A percentile compares a stretch with the other conserved stretches of the same genome.
These are phyloP conservation scores for Leccinellum rugosiceps DNA, from an alignment of 768 basidiomycete species.

Conservation along the genomic window DNA sequence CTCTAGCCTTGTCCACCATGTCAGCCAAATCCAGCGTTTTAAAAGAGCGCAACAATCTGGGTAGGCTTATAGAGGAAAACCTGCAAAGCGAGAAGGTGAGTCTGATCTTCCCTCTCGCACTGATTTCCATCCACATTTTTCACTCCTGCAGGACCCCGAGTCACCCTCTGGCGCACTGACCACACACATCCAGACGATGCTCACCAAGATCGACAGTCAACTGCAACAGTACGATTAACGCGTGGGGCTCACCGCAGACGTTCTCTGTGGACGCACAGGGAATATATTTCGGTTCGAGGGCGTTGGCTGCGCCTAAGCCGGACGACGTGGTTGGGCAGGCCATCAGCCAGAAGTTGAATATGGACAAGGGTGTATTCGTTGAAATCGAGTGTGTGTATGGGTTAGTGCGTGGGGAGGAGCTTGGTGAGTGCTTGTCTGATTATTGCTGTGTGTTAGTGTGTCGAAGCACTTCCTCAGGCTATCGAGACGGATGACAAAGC, in stretches of 20 bases:
- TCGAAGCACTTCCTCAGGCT: slow-evolving; percentile 39
- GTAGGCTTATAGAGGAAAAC: slow-evolving; percentile 89
- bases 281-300: slow-evolving; percentile 82
- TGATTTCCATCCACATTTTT: not conserved
- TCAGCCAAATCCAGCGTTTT: slow-evolving; percentile 93
- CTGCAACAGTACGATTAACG: slow-evolving; percentile 88
- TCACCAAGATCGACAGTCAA: slow-evolving; percentile 92
- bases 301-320: slow-evolving; percentile 75
- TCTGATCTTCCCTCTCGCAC: not conserved
- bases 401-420: slow-evolving; percentile 81
- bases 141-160: too few relatives aligned
- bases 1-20: slow-evolving; percentile 71
- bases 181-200: slow-evolving; percentile 94
- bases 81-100: slow-evolving; percentile 79
- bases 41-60: slow-evolving; percentile 92
- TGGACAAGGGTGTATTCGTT: slow-evolving; percentile 93
- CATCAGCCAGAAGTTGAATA: slow-evolving; percentile 90
- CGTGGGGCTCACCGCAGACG: slow-evolving; percentile 82
- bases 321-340: slow-evolving; percentile 62
- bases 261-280: slow-evolving; percentile 85
- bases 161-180: too few relatives aligned
- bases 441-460: not conserved
- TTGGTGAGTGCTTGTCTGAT: slow-evolving; percentile 46
- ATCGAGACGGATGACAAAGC: too few relatives aligned
- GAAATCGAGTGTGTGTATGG: slow-evolving; percentile 93